Percentiles rank a stretch among this genome's conserved stretches.
Evolutionary conservation across 805 yeast species (phyloP).

Genomic region (Candida boidinii): DNA sequence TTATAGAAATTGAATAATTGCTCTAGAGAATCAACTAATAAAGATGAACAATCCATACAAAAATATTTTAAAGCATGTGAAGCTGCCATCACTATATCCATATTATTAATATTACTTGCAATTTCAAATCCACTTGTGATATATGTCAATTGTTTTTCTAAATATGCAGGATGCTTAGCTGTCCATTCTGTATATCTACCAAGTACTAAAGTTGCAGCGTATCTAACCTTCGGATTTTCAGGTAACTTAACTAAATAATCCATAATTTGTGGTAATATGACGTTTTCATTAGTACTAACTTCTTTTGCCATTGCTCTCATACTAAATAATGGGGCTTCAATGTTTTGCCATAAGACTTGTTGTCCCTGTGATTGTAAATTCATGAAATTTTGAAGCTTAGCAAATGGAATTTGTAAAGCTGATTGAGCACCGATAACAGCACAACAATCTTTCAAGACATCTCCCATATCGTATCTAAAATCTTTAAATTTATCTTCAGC

Average conservation of each 20-base stretch:
- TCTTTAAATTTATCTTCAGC: conserved; percentile 89
- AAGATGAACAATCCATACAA: conserved; percentile 78
- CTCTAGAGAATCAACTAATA: conserved; percentile 58
- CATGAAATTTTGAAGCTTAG: conserved; percentile 38
- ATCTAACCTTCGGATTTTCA: conserved; percentile 78
- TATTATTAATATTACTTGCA: conserved; percentile 15
- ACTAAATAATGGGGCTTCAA: conserved; percentile 86
- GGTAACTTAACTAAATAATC: conserved; percentile 60
- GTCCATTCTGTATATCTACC: conserved; percentile 99
- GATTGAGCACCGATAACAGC: conserved; percentile 73
- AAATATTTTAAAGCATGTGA: conserved; percentile 91
- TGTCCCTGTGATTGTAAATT: conserved; percentile 25
- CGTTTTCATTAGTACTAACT: conserved; percentile 55
- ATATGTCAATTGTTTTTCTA: conserved; percentile 78
- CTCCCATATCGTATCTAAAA: conserved; percentile 95
- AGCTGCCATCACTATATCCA: conserved; percentile 69
- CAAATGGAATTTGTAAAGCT: conserved; percentile 66
- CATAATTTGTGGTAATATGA: conserved; percentile 73
- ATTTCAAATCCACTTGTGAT: conserved; percentile 65
- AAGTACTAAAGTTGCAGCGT: conserved; percentile 85
- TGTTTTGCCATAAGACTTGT: conserved; percentile 62
- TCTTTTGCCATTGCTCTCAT: conserved; percentile 94
- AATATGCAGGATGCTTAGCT: conserved; percentile 67
- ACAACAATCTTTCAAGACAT: conserved; percentile 93
- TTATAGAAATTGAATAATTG: conserved; percentile 72